Conservation (phyloP, 2,329 filamentous ascomycete genomes). For the Talaromyces sp. region DNA sequence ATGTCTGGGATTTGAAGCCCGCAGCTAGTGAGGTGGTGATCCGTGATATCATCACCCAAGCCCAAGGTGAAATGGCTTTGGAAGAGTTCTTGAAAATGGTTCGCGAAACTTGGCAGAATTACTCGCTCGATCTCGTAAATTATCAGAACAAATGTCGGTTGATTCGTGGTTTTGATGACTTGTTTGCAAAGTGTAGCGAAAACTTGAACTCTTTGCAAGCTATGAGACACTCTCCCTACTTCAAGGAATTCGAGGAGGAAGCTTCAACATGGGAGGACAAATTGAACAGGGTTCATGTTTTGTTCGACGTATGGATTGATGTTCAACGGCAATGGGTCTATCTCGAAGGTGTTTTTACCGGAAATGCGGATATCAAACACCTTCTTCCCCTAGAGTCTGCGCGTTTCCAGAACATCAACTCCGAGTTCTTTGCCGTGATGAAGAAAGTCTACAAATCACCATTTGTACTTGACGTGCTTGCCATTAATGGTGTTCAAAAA, state of each 20-base stretch:
- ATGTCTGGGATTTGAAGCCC: constrained; percentile 96
- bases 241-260: constrained; percentile 98
- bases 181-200: constrained; percentile 98
- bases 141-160: constrained; percentile 98
- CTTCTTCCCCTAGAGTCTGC: constrained; percentile 93
- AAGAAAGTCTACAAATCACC: constrained; percentile 98
- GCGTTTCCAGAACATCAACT: constrained; percentile 98
- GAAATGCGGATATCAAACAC: constrained; percentile 98
- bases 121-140: constrained; percentile 87
- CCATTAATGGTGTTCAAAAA: constrained; percentile 93
- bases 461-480: constrained; percentile 90
- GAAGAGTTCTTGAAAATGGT: constrained; percentile 97
- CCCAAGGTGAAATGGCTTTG: constrained; percentile 95
- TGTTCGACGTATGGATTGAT: constrained; percentile 99
- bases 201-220: constrained; percentile 96
- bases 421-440: constrained; percentile 98
- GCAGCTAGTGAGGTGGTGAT: constrained; percentile 83
- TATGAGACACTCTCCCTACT: constrained; percentile 98
- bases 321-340: constrained; percentile 99
- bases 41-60: constrained; percentile 88
- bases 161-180: constrained; percentile 95
- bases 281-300: constrained; percentile 90
- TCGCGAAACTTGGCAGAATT: constrained; percentile 94
- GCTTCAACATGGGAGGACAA: constrained; percentile 97
- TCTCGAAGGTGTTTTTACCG: constrained; percentile 96